A percentile compares a stretch with the other conserved stretches of the same genome.
Evolutionary conservation across 2,329 filamentous ascomycete genomes (phyloP).

Genomic region (Hypoxylon sp.): DNA sequence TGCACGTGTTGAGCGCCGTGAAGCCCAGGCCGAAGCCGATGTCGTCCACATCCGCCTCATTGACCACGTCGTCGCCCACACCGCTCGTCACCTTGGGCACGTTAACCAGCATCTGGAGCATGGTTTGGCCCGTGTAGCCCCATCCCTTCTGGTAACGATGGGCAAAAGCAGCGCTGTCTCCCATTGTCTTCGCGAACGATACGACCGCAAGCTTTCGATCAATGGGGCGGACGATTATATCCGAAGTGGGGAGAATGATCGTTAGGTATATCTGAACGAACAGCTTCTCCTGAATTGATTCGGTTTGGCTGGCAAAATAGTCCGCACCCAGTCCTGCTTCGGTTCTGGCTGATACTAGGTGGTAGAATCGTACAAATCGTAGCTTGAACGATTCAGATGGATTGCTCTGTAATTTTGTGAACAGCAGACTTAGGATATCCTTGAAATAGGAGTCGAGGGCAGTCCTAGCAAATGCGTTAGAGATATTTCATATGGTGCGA

Average conservation of each 20-base stretch:
- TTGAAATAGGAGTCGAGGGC: slow-evolving; percentile 81
- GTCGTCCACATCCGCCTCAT: slow-evolving; percentile 93
- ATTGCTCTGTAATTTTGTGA: slow-evolving; percentile 77
- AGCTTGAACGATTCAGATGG: slow-evolving; percentile 83
- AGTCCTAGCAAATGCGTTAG: slow-evolving; percentile 56
- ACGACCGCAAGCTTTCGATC: slow-evolving; percentile 95
- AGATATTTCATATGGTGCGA: background rate
- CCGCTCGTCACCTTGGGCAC: slow-evolving; percentile 76
- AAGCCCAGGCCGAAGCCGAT: slow-evolving; percentile 95
- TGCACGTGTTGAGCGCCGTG: slow-evolving; percentile 92
- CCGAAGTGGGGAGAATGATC: slow-evolving; percentile 89
- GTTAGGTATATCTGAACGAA: slow-evolving; percentile 88
- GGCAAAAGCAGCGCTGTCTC: slow-evolving; percentile 86
- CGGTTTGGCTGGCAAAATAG: slow-evolving; percentile 88
- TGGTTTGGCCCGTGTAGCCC: slow-evolving; percentile 88
- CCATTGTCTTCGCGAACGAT: slow-evolving; percentile 91
- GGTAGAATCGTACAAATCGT: slow-evolving; percentile 93
- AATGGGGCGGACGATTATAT: slow-evolving; percentile 85
- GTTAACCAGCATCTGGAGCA: slow-evolving; percentile 90
- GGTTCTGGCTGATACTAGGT: slow-evolving; percentile 83
- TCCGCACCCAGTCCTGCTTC: slow-evolving; percentile 90
- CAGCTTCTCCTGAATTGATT: slow-evolving; percentile 81
- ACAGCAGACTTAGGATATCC: slow-evolving; percentile 83
- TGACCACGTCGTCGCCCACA: slow-evolving; percentile 78
- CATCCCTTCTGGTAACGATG: slow-evolving; percentile 88